Evolutionary conservation across 495 filamentous ascomycete species (phyloP).

Genomic region (Podospora didyma): DNA sequence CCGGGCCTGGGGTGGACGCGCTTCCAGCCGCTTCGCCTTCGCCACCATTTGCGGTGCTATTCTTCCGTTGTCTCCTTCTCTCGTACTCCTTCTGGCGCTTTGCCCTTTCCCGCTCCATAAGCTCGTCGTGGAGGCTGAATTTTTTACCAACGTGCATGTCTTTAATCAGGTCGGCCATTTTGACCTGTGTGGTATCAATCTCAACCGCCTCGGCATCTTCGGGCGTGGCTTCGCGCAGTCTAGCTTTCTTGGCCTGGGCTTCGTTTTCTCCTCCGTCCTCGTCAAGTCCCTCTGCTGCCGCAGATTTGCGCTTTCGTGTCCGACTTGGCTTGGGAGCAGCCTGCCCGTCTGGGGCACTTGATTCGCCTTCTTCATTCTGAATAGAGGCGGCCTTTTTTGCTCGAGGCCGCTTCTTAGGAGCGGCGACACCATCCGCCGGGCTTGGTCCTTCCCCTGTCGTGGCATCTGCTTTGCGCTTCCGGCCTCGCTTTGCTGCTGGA

Average conservation of each 20-base stretch:
- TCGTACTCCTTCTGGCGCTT: conserved; percentile 37
- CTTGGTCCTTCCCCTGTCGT: background rate
- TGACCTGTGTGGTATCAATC: conserved; percentile 64
- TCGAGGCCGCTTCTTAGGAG: conserved; percentile 9
- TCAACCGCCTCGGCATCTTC: conserved; percentile 70
- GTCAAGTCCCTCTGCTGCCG: conserved; percentile 6
- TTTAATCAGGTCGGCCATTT: conserved; percentile 78
- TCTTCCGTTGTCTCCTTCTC: conserved; percentile 23
- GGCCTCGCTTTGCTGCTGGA: conserved; percentile 4
- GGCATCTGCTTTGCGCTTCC: conserved; percentile 13
- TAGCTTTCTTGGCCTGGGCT: conserved; percentile 16
- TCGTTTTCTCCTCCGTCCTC: conserved; percentile 13
- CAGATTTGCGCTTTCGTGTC: conserved; percentile 15
- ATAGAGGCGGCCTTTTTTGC: conserved; percentile 8
- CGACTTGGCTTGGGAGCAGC: conserved; percentile 11
- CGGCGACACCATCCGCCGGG: conserved; percentile 1
- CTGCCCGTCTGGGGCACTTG: conserved; percentile 5
- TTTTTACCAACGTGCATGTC: conserved; percentile 75
- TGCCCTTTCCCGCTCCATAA: conserved; percentile 43
- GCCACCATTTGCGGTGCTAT: conserved; percentile 10
- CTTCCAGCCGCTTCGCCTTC: conserved; percentile 9
- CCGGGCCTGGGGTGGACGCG: background rate
- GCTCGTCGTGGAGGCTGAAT: conserved; percentile 63
- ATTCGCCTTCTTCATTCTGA: conserved; percentile 12
- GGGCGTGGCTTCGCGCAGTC: conserved; percentile 55